Evolutionary conservation across 2,329 filamentous ascomycete species (phyloP).

Genomic region (Penicillium sp.): DNA sequence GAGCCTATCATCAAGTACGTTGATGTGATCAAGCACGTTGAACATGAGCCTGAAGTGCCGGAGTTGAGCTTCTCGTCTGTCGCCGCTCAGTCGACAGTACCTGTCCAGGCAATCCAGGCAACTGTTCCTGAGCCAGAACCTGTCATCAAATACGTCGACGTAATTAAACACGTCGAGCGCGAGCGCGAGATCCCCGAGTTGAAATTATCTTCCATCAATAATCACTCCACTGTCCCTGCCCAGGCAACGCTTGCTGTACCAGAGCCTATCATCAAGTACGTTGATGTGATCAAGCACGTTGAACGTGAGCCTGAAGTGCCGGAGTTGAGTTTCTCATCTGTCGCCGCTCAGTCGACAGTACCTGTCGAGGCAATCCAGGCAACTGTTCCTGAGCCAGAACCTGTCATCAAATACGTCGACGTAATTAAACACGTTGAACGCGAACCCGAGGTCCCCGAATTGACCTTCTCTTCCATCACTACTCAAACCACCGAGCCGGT

Average conservation of each 20-base stretch:
- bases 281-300: slow-evolving; percentile 8
- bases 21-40: slow-evolving; percentile 6
- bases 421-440: slow-evolving; percentile 13
- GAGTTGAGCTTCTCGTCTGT: slow-evolving; percentile 34
- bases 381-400: slow-evolving; percentile 15
- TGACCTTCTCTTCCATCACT: slow-evolving; percentile 31
- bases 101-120: slow-evolving; percentile 10
- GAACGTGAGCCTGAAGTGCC: slow-evolving; percentile 14
- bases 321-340: slow-evolving; percentile 31
- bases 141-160: slow-evolving; percentile 7
- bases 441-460: slow-evolving; percentile 13
- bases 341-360: slow-evolving; percentile 30
- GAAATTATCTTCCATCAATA: slow-evolving; percentile 30
- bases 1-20: slow-evolving; percentile 19
- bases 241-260: slow-evolving; percentile 19
- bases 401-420: slow-evolving; percentile 8
- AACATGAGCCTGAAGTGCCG: slow-evolving; percentile 13
- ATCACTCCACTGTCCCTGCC: slow-evolving; percentile 26
- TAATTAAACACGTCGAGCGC: slow-evolving; percentile 11
- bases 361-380: slow-evolving; percentile 16
- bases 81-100: slow-evolving; percentile 28
- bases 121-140: slow-evolving; percentile 17
- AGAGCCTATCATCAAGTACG: slow-evolving; percentile 13
- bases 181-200: slow-evolving; percentile 16
- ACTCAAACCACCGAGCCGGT: slow-evolving; percentile 27